A percentile compares a stretch with the other conserved stretches of the same genome.
Conservation (phyloP, 1,284 basidiomycete genomes). For the Heterobasidion irregulare region DNA sequence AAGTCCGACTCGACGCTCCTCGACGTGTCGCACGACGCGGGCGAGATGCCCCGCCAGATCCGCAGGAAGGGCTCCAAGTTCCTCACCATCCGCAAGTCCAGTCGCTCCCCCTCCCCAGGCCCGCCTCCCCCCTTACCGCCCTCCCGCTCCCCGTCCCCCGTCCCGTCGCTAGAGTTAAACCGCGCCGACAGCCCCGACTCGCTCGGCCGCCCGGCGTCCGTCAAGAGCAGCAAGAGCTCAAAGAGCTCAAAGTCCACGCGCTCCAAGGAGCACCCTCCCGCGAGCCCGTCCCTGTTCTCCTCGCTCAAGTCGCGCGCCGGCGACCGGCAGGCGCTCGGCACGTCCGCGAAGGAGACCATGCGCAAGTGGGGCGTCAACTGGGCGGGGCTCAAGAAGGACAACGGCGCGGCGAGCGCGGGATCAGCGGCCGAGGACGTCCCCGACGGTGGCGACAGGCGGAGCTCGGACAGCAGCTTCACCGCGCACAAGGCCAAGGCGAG, state of each 20-base stretch:
- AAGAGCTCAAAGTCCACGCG: slow-evolving; percentile 7
- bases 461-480: slow-evolving; percentile 26
- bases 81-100: slow-evolving; percentile 4
- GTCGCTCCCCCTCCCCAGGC: slow-evolving; percentile 7
- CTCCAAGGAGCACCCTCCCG: slow-evolving; percentile 9
- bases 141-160: slow-evolving; percentile 10
- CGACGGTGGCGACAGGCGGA: slow-evolving; percentile 37
- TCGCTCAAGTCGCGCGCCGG: slow-evolving; percentile 66
- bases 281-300: slow-evolving; percentile 41
- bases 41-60: neutral
- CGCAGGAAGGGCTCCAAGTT: slow-evolving; percentile 7
- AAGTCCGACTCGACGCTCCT: neutral
- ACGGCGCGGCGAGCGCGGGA: slow-evolving; percentile 6
- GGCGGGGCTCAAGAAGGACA: slow-evolving; percentile 53
- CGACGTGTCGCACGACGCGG: neutral
- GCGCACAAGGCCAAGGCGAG: slow-evolving; percentile 40
- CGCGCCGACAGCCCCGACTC: slow-evolving; percentile 1
- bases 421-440: slow-evolving; percentile 1
- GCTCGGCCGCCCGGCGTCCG: neutral
- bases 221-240: neutral
- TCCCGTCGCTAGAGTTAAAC: slow-evolving; percentile 8
- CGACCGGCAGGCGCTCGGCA: slow-evolving; percentile 78
- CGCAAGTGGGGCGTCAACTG: slow-evolving; percentile 85
- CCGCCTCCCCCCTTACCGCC: neutral
- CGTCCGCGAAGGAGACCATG: slow-evolving; percentile 77